phyloP scores from a whole-genome alignment of 257 asterid species.

The Capsicum pubescens region DNA sequence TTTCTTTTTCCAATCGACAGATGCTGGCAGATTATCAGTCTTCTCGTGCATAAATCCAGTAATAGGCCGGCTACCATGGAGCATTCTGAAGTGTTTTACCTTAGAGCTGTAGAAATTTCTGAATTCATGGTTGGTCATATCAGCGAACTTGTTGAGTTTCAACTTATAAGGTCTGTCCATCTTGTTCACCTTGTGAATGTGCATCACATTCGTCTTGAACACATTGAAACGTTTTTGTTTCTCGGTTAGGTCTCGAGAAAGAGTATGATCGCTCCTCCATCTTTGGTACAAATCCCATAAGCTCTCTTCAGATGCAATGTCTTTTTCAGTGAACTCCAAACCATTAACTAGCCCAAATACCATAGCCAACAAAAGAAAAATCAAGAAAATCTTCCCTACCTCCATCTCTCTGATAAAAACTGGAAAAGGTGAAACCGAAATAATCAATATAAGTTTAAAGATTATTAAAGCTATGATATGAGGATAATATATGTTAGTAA shows the following conservation, averaged over 20 bases:
- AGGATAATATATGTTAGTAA: neutral
- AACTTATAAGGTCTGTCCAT: slow-evolving; percentile 84
- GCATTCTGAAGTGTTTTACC: slow-evolving; percentile 63
- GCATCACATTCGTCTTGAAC: slow-evolving; percentile 75
- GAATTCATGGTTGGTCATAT: slow-evolving; percentile 80
- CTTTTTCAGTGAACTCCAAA: slow-evolving; percentile 77
- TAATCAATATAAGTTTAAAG: neutral
- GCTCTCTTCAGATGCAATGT: slow-evolving; percentile 74
- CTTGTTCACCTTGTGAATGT: slow-evolving; percentile 65
- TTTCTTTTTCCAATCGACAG: slow-evolving; percentile 82
- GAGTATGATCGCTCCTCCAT: slow-evolving; percentile 86
- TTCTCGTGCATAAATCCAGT: slow-evolving; percentile 65
- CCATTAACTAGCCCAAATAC: slow-evolving; percentile 47
- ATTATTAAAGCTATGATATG: slow-evolving; percentile 1
- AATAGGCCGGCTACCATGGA: slow-evolving; percentile 49
- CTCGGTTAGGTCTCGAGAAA: slow-evolving; percentile 66
- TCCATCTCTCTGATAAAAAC: slow-evolving; percentile 38
- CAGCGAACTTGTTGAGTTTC: slow-evolving; percentile 77
- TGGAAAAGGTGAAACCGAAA: slow-evolving; percentile 24
- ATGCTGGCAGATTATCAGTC: slow-evolving; percentile 53
- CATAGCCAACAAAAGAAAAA: slow-evolving; percentile 43
- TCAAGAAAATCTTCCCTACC: slow-evolving; percentile 43
- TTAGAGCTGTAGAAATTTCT: slow-evolving; percentile 64
- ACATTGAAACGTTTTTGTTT: slow-evolving; percentile 78
- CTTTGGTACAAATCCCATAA: slow-evolving; percentile 74